Conservation (phyloP, 2,329 filamentous ascomycete genomes). For the Clathrospora elynae region DNA sequence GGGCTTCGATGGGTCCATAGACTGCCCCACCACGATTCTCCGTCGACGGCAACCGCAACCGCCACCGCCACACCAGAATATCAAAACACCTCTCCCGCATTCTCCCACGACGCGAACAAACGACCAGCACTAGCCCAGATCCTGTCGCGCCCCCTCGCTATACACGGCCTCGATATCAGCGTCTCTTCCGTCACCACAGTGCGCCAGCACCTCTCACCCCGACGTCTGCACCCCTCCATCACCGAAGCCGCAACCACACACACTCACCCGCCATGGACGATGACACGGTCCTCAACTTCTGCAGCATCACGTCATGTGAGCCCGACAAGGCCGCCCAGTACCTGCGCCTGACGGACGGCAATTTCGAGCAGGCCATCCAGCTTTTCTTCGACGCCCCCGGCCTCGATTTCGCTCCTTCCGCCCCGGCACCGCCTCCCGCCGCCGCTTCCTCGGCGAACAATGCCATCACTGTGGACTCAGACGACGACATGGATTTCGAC, state of each 20-base stretch:
- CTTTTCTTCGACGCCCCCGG: conserved; percentile 91
- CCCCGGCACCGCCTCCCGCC: conserved; percentile 45
- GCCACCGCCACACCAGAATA: conserved; percentile 13
- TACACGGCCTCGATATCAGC: no score
- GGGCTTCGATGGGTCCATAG: conserved; percentile 23
- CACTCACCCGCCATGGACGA: conserved; percentile 42
- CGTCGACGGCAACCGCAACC: conserved; percentile 21
- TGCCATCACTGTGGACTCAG: conserved; percentile 75
- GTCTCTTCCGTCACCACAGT: background rate
- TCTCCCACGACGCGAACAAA: conserved; percentile 3
- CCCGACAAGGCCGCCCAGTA: conserved; percentile 79
- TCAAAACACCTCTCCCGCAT: background rate
- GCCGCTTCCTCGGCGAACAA: conserved; percentile 54
- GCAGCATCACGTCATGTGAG: conserved; percentile 76
- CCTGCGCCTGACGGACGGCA: conserved; percentile 80
- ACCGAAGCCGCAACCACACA: conserved; percentile 5
- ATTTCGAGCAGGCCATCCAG: conserved; percentile 83
- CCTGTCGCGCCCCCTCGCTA: no score
- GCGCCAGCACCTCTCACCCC: conserved; percentile 1
- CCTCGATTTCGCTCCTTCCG: conserved; percentile 57
- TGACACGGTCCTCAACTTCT: conserved; percentile 74
- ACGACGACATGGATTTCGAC: conserved; percentile 66
- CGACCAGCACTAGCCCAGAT: no score
- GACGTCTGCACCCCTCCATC: background rate
- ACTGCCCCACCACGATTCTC: conserved; percentile 31